Base-by-base conservation (phyloP, 345 rosid genomes). In the Eucalyptus cloeziana region DNA sequence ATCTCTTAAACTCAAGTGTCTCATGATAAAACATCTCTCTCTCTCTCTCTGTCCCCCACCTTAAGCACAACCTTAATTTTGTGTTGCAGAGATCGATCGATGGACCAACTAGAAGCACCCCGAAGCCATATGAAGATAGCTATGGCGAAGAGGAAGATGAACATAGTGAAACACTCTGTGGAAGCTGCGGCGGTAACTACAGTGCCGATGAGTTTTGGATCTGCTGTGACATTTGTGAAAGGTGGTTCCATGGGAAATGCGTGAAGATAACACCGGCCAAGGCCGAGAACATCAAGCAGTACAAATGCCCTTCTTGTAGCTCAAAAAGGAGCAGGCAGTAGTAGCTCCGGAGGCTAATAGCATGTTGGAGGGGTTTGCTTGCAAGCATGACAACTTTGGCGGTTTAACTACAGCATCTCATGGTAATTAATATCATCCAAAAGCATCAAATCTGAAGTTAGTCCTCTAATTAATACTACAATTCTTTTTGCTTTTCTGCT, bases 241-340 rank as follows among this genome's bases (percentile, higher is more conserved):
- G 94, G 91, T 97, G 99, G 99, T 97, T 94, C 94, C 99, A 96
- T 47, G 98, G 97, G 25, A 97, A 95, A 87, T 96, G 98, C 47
- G 98, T 96, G 90, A 95, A 95, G 94, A 96, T 97, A 91, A 94
- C 97, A 52, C 99, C 99, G 0, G 95, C 99, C 33, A 95, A 95
- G 91, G 99, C 99, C 14, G 98, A 96, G 87, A 93, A 89, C 88
- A 96, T 97, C 88, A 95, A 94, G 94, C 97, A 96, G 71, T 97
- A 96, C 93, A 97, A 96, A 92, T 96, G 99, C 90, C 96, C 99
- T 27, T 91, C 96, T 81, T 96, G 99, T 94, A 93, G 95, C 93
- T 88, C 93, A 81, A 97, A 96, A 91, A 96, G 95, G 94, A 93
- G 91, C 80, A 94, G 93, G 88, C 93, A 91, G 92, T 95, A 89